Conservation (phyloP, 345 rosid genomes). For the Gossypium mustelinum region DNA sequence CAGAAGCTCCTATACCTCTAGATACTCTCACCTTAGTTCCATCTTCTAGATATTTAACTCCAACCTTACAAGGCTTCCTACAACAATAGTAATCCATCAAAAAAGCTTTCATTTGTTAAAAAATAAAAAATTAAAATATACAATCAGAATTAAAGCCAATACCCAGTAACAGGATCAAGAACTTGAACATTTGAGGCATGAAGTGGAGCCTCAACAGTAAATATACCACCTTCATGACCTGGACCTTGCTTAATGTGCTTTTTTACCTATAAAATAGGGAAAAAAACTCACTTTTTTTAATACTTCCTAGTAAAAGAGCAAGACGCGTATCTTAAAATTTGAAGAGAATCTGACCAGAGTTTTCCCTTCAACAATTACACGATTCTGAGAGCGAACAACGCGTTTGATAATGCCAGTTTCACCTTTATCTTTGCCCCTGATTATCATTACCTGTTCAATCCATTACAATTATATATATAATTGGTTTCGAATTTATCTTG, state of each 20-base stretch:
- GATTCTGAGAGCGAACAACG: slow-evolving; percentile 79
- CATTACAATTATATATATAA: neutral
- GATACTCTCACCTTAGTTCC: slow-evolving; percentile 96
- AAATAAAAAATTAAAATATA: neutral
- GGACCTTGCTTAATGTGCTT: slow-evolving; percentile 86
- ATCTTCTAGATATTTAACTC: slow-evolving; percentile 76
- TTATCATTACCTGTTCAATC: slow-evolving; percentile 63
- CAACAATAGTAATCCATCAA: slow-evolving; percentile 9
- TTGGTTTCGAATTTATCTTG: neutral
- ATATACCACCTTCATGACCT: slow-evolving; percentile 92
- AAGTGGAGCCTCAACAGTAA: slow-evolving; percentile 90
- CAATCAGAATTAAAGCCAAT: slow-evolving; percentile 11
- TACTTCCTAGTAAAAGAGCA: neutral
- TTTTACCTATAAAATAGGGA: slow-evolving; percentile 50
- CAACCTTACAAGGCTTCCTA: slow-evolving; percentile 91
- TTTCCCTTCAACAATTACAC: slow-evolving; percentile 82
- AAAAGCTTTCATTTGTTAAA: neutral
- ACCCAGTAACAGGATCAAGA: slow-evolving; percentile 93
- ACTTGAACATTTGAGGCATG: slow-evolving; percentile 96
- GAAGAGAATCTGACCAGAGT: slow-evolving; percentile 49
- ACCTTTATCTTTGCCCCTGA: slow-evolving; percentile 83
- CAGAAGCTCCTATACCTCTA: slow-evolving; percentile 82
- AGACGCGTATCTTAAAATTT: neutral
- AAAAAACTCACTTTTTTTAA: neutral
- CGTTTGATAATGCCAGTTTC: slow-evolving; percentile 74